Conservation (phyloP, 1,284 basidiomycete genomes). For the Ganoderma multipileum region DNA sequence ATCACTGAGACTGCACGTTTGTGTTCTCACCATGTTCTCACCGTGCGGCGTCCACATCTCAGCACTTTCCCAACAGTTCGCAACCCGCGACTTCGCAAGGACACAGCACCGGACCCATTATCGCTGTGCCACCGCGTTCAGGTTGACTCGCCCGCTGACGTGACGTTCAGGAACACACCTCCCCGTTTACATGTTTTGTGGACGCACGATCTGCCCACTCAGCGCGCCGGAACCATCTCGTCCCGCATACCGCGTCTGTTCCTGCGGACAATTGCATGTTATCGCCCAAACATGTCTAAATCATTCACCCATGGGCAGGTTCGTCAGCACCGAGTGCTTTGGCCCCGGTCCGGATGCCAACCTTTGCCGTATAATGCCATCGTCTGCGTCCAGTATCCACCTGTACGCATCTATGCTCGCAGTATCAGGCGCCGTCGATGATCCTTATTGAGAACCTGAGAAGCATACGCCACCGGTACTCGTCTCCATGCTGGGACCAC, state of each 20-base stretch:
- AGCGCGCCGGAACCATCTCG: neutral
- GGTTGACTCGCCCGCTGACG: neutral
- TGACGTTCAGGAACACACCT: slow-evolving; percentile 10
- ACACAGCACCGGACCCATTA: neutral
- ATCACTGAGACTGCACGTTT: neutral
- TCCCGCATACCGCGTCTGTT: neutral
- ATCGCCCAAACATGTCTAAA: neutral
- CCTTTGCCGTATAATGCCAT: neutral
- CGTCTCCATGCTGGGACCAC: slow-evolving; percentile 9
- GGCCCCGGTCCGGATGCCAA: neutral
- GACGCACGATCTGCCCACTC: neutral
- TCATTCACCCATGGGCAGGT: neutral
- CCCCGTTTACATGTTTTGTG: neutral
- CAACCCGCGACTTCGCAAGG: neutral
- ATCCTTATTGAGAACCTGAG: neutral
- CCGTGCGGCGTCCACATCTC: slow-evolving; percentile 10
- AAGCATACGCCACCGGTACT: neutral
- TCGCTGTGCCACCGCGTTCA: slow-evolving; percentile 4
- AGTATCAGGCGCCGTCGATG: neutral
- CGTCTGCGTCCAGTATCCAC: neutral
- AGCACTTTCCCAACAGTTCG: slow-evolving; percentile 4
- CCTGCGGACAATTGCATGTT: neutral
- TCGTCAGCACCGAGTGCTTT: slow-evolving; percentile 3
- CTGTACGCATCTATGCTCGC: neutral
- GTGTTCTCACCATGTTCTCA: neutral